Conservation (phyloP, 305 asterid genomes). For the Fraxinus ornus region DNA sequence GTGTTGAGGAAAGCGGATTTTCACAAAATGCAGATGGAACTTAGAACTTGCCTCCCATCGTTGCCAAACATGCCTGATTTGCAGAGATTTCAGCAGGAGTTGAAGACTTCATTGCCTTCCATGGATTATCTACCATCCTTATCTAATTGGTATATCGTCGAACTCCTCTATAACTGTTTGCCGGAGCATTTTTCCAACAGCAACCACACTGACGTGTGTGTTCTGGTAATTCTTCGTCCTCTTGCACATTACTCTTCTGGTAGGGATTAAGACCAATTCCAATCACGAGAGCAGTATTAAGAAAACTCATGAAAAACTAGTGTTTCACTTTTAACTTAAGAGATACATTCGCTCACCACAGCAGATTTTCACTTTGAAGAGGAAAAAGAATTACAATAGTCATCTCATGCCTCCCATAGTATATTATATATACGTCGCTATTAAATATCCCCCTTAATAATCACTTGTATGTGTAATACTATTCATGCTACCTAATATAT, state of each 20-base stretch:
- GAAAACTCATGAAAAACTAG: background rate
- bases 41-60: conserved; percentile 75
- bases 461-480: background rate
- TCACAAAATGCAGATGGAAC: conserved; percentile 61
- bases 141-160: conserved; percentile 74
- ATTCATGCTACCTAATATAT: background rate
- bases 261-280: background rate
- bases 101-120: conserved; percentile 53
- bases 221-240: conserved; percentile 51
- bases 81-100: conserved; percentile 56
- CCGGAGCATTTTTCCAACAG: conserved; percentile 68
- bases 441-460: background rate
- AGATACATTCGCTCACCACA: background rate
- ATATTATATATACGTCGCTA: background rate
- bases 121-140: conserved; percentile 52
- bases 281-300: background rate
- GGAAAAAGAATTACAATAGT: background rate
- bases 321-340: background rate
- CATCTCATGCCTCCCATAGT: background rate
- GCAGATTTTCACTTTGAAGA: background rate
- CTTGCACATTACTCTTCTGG: background rate
- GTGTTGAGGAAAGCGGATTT: conserved; percentile 75
- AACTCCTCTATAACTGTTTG: conserved; percentile 75
- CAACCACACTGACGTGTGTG: conserved; percentile 66
- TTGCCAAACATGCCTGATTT: conserved; percentile 76